Percentiles rank a stretch among this genome's conserved stretches.
Conservation (phyloP, 306 rosid genomes). For the Hippophae rhamnoides region DNA sequence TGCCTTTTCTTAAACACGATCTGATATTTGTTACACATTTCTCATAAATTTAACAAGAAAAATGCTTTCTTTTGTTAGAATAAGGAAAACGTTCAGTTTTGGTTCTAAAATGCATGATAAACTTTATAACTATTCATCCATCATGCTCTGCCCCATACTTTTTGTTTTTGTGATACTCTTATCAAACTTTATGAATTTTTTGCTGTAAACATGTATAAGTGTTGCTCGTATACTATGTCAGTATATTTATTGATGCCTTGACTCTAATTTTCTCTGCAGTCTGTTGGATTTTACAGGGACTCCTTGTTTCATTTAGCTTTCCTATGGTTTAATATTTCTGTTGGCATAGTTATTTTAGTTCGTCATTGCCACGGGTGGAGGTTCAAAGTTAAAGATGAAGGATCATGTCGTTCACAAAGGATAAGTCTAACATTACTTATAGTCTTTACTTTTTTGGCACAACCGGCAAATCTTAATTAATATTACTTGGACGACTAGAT, state of each 20-base stretch:
- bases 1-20: no score
- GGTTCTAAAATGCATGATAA: no score
- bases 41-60: no score
- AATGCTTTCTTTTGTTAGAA: no score
- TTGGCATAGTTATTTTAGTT: slow-evolving; percentile 61
- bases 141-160: no score
- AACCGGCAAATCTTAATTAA: slow-evolving; percentile 31
- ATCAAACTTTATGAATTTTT: no score
- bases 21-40: no score
- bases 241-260: background rate
- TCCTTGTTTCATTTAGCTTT: slow-evolving; percentile 64
- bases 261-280: slow-evolving; percentile 40
- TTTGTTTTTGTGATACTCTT: no score
- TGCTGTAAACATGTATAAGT: no score
- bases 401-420: slow-evolving; percentile 54
- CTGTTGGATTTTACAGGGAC: slow-evolving; percentile 93
- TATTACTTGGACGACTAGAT: background rate
- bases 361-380: slow-evolving; percentile 88
- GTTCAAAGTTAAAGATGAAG: slow-evolving; percentile 52
- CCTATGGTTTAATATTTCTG: slow-evolving; percentile 73
- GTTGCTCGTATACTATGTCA: no score
- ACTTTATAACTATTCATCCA: no score
- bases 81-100: no score
- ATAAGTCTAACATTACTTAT: slow-evolving; percentile 65
- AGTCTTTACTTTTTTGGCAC: slow-evolving; percentile 56